Evolutionary conservation across 2,329 filamentous ascomycete genomes (phyloP).

Genomic region (Penicillium sp.): DNA sequence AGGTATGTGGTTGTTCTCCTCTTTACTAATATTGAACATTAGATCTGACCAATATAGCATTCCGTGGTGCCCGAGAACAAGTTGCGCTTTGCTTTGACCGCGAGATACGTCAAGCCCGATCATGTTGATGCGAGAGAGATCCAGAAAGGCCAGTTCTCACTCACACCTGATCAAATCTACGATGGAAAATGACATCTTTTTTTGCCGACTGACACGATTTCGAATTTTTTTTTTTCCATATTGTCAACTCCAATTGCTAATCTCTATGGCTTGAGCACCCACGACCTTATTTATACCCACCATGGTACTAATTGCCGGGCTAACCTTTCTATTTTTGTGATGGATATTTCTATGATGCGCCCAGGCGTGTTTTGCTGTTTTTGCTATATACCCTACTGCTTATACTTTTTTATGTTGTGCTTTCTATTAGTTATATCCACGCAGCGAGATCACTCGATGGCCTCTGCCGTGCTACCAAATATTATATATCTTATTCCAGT

Average conservation of each 20-base stretch:
- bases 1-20: conserved; percentile 34
- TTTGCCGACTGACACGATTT: neutral
- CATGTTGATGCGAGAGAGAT: conserved; percentile 22
- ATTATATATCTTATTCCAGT: neutral
- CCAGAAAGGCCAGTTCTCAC: conserved; percentile 31
- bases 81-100: conserved; percentile 39
- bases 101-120: conserved; percentile 35
- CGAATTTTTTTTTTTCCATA: too few species aligned
- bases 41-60: conserved; percentile 27
- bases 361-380: neutral
- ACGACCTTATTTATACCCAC: neutral
- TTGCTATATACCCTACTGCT: conserved; percentile 10
- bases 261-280: neutral
- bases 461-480: neutral
- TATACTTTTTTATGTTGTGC: neutral
- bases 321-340: neutral
- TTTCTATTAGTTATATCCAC: neutral
- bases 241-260: neutral
- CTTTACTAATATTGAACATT: neutral
- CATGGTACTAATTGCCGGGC: neutral
- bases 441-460: neutral
- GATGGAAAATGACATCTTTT: conserved; percentile 27
- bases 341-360: neutral
- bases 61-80: conserved; percentile 31
- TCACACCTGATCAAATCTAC: conserved; percentile 30